Evolutionary conservation across 176 grass and related monocot species (phyloP), one percentile per base, ranked within the genome.

Genomic region (Triticum timopheevii): DNA sequence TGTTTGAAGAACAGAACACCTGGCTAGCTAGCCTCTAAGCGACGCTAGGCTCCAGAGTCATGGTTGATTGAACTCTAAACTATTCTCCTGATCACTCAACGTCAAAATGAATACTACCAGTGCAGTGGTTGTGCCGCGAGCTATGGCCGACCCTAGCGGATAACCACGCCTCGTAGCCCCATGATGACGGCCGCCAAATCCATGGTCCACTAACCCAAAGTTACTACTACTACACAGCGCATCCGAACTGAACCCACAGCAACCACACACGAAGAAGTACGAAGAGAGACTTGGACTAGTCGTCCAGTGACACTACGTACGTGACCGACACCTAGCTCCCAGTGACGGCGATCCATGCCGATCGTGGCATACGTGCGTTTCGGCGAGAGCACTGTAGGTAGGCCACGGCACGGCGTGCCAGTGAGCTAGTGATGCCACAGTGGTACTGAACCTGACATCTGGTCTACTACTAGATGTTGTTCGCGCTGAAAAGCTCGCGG

Each of bases 41-140:
- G 71, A 72, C 66, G 33, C 30, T 80, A 85, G 65, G 17, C 6
- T 80, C 75, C 68, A 25, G n/a, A 63, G 44, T 31, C 49, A 73
- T 74, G 23, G 76, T n/a, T 65, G 58, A 89, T 84, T 64, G 23
- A 66, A 61, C 72, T 30, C 66, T 84, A 27, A 50, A 75, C 72
- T 19, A 50, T 75, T 49, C 23, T 1, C 40, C 10, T 45, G 61
- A 67, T 79, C 52, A 70, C 25, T 82, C 50, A n/a, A 52, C 69
- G 15, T 50, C 64, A 47, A 15, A 4, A 61, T 76, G 25, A 76
- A 50, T 30, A 19, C 15, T 6, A 20, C 25, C 24, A 20, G 27
- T 25, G 50, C 27, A 63, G 62, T 58, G 11, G 34, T 20, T 30
- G 62, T 6, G 28, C 79, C n/a, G 40, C 13, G 45, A 59, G 61